Evolutionary conservation across 2,329 filamentous ascomycete species (phyloP).

Genomic region (Gnomoniopsis smithogilvyi): DNA sequence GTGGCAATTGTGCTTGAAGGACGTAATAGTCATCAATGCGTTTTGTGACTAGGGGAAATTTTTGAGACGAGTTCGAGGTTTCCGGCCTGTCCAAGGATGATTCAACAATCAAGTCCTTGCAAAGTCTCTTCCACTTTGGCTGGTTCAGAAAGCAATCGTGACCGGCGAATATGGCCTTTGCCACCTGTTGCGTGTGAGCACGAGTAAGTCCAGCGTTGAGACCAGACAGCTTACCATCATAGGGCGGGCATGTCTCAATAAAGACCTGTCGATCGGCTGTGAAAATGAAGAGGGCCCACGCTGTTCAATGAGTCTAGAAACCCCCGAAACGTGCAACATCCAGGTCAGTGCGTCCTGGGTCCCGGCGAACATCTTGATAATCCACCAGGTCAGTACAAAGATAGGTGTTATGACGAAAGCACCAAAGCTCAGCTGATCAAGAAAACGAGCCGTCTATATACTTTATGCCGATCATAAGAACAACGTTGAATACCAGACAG

Average conservation of each 20-base stretch:
- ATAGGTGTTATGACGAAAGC: too few species aligned
- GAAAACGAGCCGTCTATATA: background rate
- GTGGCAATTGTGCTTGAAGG: slow-evolving; percentile 31
- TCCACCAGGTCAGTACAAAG: background rate
- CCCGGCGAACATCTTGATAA: slow-evolving; percentile 38
- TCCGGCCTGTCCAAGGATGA: slow-evolving; percentile 22
- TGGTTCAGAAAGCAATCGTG: slow-evolving; percentile 34
- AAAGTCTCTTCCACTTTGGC: slow-evolving; percentile 34
- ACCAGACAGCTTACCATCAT: slow-evolving; percentile 30
- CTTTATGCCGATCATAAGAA: too few species aligned
- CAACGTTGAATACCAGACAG: too few species aligned
- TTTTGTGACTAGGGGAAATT: slow-evolving; percentile 7
- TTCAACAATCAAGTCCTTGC: slow-evolving; percentile 28
- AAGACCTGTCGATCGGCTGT: slow-evolving; percentile 33
- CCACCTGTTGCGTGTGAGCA: slow-evolving; percentile 27
- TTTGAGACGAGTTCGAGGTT: slow-evolving; percentile 8
- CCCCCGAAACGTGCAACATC: slow-evolving; percentile 37
- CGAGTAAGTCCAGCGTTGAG: background rate
- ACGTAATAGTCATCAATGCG: slow-evolving; percentile 30
- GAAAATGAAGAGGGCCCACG: slow-evolving; percentile 34
- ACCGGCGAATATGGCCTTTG: slow-evolving; percentile 35
- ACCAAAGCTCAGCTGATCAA: too few species aligned
- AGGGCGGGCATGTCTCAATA: slow-evolving; percentile 35
- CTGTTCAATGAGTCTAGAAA: slow-evolving; percentile 35
- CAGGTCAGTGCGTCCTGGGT: slow-evolving; percentile 33